phyloP scores from a whole-genome alignment of 768 basidiomycete species.

The Suillus alpinus region DNA sequence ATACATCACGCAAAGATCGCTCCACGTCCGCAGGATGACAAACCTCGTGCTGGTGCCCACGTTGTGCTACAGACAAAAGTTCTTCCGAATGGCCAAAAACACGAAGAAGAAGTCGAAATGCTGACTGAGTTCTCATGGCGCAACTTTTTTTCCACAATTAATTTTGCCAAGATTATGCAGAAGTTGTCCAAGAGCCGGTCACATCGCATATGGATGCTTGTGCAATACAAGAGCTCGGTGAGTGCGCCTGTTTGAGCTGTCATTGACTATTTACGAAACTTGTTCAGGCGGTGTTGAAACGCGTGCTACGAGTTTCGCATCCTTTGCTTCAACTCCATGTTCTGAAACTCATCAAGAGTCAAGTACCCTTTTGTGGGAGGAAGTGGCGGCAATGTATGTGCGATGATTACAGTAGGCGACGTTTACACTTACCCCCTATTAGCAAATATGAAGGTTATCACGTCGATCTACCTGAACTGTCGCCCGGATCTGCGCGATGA shows the following conservation, averaged over 20 bases:
- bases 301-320: constrained; percentile 91
- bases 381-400: constrained; percentile 94
- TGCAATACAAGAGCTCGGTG: constrained; percentile 98
- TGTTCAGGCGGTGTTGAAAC: constrained; percentile 86
- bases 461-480: constrained; percentile 96
- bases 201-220: constrained; percentile 92
- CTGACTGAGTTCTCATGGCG: constrained; percentile 95
- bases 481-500: constrained; percentile 96
- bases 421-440: constrained; percentile 7
- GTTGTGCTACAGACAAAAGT: constrained; percentile 51
- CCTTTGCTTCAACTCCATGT: constrained; percentile 92
- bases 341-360: constrained; percentile 96
- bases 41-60: constrained; percentile 60
- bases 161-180: constrained; percentile 97
- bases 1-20: constrained; percentile 69
- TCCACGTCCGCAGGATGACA: constrained; percentile 59
- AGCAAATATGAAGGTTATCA: constrained; percentile 99
- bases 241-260: constrained; percentile 24
- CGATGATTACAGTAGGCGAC: constrained; percentile 3
- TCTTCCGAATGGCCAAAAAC: constrained; percentile 70
- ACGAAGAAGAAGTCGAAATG: constrained; percentile 88
- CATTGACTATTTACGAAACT: background rate
- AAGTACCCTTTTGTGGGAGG: constrained; percentile 95
- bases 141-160: constrained; percentile 96
- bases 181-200: constrained; percentile 94